Evolutionary conservation across 345 rosid genomes (phyloP).

Genomic region (Angophora floribunda): DNA sequence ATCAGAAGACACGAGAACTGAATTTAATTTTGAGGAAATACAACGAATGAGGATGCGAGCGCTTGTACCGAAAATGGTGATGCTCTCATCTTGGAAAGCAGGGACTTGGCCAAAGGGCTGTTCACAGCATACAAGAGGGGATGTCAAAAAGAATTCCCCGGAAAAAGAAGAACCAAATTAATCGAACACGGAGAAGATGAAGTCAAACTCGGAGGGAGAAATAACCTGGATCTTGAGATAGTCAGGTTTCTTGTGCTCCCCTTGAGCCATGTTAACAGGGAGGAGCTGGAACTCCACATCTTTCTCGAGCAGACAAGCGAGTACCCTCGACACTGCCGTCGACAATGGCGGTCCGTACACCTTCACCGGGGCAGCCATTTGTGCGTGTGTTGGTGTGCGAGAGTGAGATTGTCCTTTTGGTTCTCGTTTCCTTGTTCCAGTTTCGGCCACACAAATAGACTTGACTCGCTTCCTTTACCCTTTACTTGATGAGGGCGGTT

Average conservation of each 20-base stretch:
- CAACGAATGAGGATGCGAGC: background rate
- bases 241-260: conserved; percentile 61
- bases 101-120: conserved; percentile 85
- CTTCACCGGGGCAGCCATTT: conserved; percentile 51
- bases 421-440: background rate
- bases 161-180: background rate
- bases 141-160: background rate
- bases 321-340: conserved; percentile 55
- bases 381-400: background rate
- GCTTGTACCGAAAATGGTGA: conserved; percentile 45
- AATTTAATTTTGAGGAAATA: background rate
- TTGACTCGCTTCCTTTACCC: background rate
- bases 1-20: background rate
- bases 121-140: background rate
- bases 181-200: background rate
- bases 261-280: conserved; percentile 40
- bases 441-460: background rate
- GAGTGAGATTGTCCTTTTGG: background rate
- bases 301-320: conserved; percentile 54
- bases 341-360: conserved; percentile 55
- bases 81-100: conserved; percentile 49
- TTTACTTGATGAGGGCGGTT: background rate
- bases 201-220: background rate
- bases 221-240: conserved; percentile 54
- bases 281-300: conserved; percentile 55